Evolutionary conservation across 192 early-diverging fungal genomes (phyloP), one percentile per base, ranked within the genome.

Genomic region (Coemansia sp.): DNA sequence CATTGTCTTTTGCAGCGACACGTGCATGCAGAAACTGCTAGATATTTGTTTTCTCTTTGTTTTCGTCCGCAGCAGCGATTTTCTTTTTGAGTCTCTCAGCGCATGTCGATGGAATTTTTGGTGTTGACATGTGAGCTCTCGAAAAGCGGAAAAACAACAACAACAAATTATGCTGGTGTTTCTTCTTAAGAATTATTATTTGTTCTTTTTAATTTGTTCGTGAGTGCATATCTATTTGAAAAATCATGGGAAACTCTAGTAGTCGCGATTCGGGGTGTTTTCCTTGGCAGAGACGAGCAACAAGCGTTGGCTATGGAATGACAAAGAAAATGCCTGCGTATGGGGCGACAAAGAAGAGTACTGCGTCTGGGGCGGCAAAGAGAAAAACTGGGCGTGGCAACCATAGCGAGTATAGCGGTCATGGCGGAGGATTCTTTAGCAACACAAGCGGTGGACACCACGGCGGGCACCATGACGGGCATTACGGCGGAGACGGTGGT

Each of bases 241-340:
- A 26, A 6, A 56, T 26, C 38, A 60, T 60, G 58, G 58, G 58
- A 4, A 60, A 60, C 11, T 60, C 58, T 4, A 60, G 46, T 19
- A 60, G 58, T 25, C 57, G 40, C 44, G 21, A 22, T 15, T 28
- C 22, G 21, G 51, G 19, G 12, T 53, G 51, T 26, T 53, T 22
- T n/a, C 21, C 51, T 26, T 26, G 51, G 11, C 40, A 4, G 15
- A 7, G 40, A 44, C 40, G 40, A 14, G 40, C 15, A 44, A 34
- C 31, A 6, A 34, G 31, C 31, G 8, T 34, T 34, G 31, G 31
- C 6, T 34, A 34, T 9, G 31, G 31, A 8, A 34, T 34, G 31
- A 8, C 31, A 34, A 34, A 34, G 31, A 34, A 34, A 34, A 8
- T 6, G 8, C 6, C 31, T 8, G 31, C 6, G 31, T 34, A 34